Conservation (phyloP, 495 filamentous ascomycete species). For the Acidomyces sp. region DNA sequence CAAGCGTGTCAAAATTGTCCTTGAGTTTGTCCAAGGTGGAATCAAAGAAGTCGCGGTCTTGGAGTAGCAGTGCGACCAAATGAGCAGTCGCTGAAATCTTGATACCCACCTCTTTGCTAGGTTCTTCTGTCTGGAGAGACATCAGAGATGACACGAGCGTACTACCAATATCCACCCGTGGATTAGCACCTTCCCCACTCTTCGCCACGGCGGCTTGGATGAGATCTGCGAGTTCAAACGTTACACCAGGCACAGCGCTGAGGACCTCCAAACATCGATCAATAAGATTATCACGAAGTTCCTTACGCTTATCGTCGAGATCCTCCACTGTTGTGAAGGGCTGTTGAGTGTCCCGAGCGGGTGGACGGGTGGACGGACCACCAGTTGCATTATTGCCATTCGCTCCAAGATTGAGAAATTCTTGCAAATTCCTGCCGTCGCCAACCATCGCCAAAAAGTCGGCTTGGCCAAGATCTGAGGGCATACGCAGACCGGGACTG, state of each 20-base stretch:
- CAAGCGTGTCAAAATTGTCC: conserved; percentile 60
- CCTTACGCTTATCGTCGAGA: conserved; percentile 62
- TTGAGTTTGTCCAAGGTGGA: conserved; percentile 62
- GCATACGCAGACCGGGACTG: conserved; percentile 1
- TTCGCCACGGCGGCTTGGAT: conserved; percentile 66
- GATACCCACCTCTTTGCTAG: conserved; percentile 54
- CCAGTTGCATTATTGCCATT: neutral
- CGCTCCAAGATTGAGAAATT: neutral
- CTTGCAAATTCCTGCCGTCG: conserved; percentile 1
- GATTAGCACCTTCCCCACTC: conserved; percentile 46
- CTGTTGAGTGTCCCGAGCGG: conserved; percentile 6
- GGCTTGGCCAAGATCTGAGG: neutral
- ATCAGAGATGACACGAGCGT: conserved; percentile 78
- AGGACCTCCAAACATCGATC: conserved; percentile 84
- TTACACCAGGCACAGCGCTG: conserved; percentile 72
- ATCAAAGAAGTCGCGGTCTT: conserved; percentile 67
- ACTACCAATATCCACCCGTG: conserved; percentile 62
- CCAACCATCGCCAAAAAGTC: conserved; percentile 12
- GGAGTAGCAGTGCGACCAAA: conserved; percentile 75
- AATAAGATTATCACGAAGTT: conserved; percentile 63
- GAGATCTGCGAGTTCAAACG: conserved; percentile 81
- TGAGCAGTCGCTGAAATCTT: conserved; percentile 91
- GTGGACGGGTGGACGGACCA: neutral
- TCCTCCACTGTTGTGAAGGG: conserved; percentile 57
- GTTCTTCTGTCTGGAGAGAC: conserved; percentile 64